Evolutionary conservation across 2,329 filamentous ascomycete genomes (phyloP), one percentile per base, ranked within the genome.

Genomic region (Fusarium sacchari): DNA sequence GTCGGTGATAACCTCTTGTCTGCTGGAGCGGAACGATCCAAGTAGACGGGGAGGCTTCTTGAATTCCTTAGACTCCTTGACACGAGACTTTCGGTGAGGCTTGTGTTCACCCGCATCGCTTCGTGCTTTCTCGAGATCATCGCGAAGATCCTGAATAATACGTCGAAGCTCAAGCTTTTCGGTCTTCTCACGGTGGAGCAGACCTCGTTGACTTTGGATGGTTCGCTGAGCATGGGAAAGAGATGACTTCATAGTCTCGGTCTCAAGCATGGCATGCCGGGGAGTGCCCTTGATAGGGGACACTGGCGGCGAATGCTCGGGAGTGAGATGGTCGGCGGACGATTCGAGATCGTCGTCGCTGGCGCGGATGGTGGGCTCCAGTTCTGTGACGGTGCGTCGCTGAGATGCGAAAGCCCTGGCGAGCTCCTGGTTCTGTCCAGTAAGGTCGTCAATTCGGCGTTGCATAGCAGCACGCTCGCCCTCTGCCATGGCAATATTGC

Each of bases 151-250:
- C 83, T 98, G 96, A 36, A 98, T 89, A 89, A 99, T 94, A 67
- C 96, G 93, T 83, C 94, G 95, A 60, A 98, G 89, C 83, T 99
- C 96, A 34, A 98, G 89, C 86, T 98, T 99, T 82, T 99, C 96
- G 0, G 96, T 98, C 90, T 98, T 99, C 82, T 99, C 96, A 39
- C 96, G 93, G 82, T 99, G 96, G 52, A 98, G 93, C 78, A 95
- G 97, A 81, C 93, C 95, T 83, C 97, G 95, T 76, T 98, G 89
- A 78, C 94, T 97, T 81, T 98, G 96, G 67, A 99, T 98, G 84
- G 97, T 98, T 65, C 96, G 91, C 81, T 98, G 96, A 43, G 96
- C 96, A 81, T 99, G 96, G 75, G 95, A 92, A 34, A 98, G 88
- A 32, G 96, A 98, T 60, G 95, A 97, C 84, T 96, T 97, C 75